A percentile compares a stretch with the other conserved stretches of the same genome.
Evolutionary conservation across 1,284 basidiomycete species (phyloP).

Genomic region (Volvariella volvacea): DNA sequence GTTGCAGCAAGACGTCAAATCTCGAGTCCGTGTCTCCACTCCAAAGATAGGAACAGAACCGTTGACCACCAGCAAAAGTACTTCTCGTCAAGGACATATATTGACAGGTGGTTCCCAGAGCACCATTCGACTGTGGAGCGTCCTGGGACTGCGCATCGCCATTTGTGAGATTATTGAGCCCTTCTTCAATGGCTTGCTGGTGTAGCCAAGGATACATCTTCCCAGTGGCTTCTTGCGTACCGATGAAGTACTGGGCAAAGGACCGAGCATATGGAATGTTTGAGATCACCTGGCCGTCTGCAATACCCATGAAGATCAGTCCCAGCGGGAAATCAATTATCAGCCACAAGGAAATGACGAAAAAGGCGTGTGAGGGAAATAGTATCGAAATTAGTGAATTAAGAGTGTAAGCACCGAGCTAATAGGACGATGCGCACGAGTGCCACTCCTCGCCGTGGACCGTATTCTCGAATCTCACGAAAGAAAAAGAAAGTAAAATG

Average conservation of each 20-base stretch:
- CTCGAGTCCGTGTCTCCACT: conserved; percentile 30
- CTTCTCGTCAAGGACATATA: conserved; percentile 34
- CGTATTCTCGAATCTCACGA: too few species aligned
- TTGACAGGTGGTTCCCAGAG: conserved; percentile 19
- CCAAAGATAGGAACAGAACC: conserved; percentile 36
- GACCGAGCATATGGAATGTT: conserved; percentile 28
- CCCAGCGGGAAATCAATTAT: too few species aligned
- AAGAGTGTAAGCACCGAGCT: neutral
- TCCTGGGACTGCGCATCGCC: too few species aligned
- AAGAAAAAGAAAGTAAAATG: neutral
- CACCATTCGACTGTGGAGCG: conserved; percentile 3
- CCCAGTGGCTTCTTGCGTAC: conserved; percentile 29
- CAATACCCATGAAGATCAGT: too few species aligned
- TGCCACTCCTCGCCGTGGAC: too few species aligned
- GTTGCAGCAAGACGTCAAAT: conserved; percentile 30
- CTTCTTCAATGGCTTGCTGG: conserved; percentile 28
- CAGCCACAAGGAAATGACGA: neutral
- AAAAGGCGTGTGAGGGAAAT: neutral
- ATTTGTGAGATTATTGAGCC: conserved; percentile 24
- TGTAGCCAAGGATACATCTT: conserved; percentile 37
- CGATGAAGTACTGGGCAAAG: conserved; percentile 32
- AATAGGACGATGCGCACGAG: too few species aligned
- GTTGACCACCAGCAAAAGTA: conserved; percentile 32
- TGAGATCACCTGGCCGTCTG: conserved; percentile 28
- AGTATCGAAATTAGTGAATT: neutral